Percentiles rank a stretch among this genome's conserved stretches.
Conservation (phyloP, 169 alveolate species). For the Ichthyophthirius multifiliis region DNA sequence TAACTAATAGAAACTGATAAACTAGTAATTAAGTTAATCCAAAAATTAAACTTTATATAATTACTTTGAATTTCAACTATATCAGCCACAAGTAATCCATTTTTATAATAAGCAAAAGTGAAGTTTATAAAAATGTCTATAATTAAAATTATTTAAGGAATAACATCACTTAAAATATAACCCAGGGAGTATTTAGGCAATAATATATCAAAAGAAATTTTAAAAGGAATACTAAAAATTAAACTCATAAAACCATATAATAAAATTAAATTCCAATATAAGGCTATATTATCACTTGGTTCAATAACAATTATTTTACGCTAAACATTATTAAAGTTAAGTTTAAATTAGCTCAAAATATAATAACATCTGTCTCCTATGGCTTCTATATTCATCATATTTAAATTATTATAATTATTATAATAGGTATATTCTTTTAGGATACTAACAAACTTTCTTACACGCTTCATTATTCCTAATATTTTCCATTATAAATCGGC, state of each 20-base stretch:
- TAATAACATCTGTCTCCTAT: background rate
- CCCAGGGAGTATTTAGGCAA: background rate
- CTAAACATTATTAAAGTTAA: background rate
- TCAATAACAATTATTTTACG: background rate
- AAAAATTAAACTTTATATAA: background rate
- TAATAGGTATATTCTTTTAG: background rate
- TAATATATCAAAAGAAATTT: background rate
- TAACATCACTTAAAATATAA: background rate
- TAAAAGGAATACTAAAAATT: background rate
- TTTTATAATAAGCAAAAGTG: background rate
- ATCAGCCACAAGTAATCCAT: background rate
- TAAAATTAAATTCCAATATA: background rate
- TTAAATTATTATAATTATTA: background rate
- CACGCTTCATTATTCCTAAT: background rate
- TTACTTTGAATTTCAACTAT: background rate
- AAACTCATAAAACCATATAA: background rate
- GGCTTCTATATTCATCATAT: background rate
- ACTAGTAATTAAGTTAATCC: background rate
- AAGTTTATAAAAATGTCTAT: background rate
- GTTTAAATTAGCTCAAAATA: background rate
- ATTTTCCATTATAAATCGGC: background rate
- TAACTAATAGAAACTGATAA: background rate
- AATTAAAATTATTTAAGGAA: background rate
- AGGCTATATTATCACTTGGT: background rate
- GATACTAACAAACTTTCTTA: background rate